Base-by-base conservation (phyloP, 2,329 filamentous ascomycete genomes). In the Diaporthe citri region DNA sequence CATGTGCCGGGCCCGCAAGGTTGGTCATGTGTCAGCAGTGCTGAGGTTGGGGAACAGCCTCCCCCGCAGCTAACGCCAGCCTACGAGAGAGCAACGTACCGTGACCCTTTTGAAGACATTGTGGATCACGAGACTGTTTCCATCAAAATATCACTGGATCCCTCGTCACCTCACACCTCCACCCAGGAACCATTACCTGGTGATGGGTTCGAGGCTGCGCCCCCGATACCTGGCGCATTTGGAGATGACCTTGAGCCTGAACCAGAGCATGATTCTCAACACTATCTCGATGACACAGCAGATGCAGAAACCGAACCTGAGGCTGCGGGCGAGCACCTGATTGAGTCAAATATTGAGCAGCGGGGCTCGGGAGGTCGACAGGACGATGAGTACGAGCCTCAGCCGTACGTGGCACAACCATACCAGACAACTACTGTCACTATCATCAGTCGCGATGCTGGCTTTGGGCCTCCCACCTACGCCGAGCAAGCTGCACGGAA, bases 381-480 rank as follows among this genome's bases (percentile, higher is more conserved):
- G 51, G 59, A 73, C 51, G 25, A 77, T 55, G 81, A 82, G 46
- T 86, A 86, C 60, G 84, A 87, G 74, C 82, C 83, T n/a, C 80
- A 82, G 64, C 85, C 86, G 13, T 85, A 83, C 73, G 79, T 76
- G 25, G 73, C 79, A 20, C 81, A 84, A 34, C 78, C 82, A 22
- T 79, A 84, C n/a, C 82, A 85, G 67, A 84, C 86, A 76, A 87
- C 87, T 13, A 88, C 86, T 25, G 86, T 89, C 70, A 87, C 87
- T 7, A 87, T 90, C 56, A 79, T 90, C 43, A 86, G 87, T 12
- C 86, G 85, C 62, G 85, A 86, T 71, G 83, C 83, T 62, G 85
- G 86, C 66, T 85, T 86, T 64, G 79, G 75, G 71, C 79, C 80
- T 64, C 60, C 73, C 4, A 74, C 74, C 20, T 76, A 72, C 36